These are phyloP conservation scores for Penicillium manginii DNA, from an alignment of 495 filamentous ascomycete genomes.

Conservation along the genomic window DNA sequence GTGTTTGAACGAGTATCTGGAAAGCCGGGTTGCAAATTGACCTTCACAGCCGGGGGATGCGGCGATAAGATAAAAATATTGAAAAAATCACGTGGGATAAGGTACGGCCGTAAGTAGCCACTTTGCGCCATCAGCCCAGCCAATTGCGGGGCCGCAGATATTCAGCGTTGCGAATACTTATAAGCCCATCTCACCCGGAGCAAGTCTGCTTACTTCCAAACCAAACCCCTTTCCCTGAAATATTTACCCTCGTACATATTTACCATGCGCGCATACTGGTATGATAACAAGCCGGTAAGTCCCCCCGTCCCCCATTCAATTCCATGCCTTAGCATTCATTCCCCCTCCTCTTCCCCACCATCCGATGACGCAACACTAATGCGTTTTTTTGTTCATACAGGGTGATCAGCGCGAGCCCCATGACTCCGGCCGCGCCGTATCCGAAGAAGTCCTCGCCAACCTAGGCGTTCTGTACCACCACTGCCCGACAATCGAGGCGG, in stretches of 20 bases:
- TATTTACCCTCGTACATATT: conserved; percentile 1
- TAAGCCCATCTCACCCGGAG: no score
- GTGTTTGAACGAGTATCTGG: no score
- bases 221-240: no score
- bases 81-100: neutral
- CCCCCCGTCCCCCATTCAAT: neutral
- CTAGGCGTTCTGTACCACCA: conserved; percentile 81
- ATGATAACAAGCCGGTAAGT: conserved; percentile 76
- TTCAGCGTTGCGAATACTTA: conserved; percentile 37
- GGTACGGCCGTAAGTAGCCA: conserved; percentile 2
- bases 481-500: conserved; percentile 62
- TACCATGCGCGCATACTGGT: conserved; percentile 83
- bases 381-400: conserved; percentile 47
- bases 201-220: neutral
- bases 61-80: conserved; percentile 8
- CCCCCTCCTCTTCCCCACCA: neutral
- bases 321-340: neutral
- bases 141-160: conserved; percentile 50
- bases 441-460: conserved; percentile 61
- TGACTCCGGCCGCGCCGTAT: conserved; percentile 73
- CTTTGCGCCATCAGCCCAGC: conserved; percentile 30
- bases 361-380: conserved; percentile 2
- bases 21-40: neutral
- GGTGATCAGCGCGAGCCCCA: conserved; percentile 92
- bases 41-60: no score